Conservation (phyloP, 2,329 filamentous ascomycete species). For the Fusarium scirpi region DNA sequence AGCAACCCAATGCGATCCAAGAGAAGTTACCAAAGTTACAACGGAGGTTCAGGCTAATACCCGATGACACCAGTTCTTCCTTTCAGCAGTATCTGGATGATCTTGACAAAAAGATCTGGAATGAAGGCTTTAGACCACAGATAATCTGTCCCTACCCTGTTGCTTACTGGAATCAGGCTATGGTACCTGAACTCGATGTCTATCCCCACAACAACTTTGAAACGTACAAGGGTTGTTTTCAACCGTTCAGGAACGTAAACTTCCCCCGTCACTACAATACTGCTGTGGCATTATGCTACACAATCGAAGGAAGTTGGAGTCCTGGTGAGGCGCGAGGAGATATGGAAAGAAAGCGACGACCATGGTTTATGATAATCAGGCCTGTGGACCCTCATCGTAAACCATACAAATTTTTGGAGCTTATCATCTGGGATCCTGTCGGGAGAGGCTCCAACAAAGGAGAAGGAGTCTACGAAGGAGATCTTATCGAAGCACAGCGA, state of each 20-base stretch:
- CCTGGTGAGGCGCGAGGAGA: constrained; percentile 31
- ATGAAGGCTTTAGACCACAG: constrained; percentile 34
- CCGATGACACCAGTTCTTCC: constrained; percentile 13
- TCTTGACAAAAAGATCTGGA: constrained; percentile 7
- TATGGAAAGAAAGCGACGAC: constrained; percentile 52
- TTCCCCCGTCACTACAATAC: constrained; percentile 35
- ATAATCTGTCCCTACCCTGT: constrained; percentile 56
- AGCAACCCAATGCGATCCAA: constrained; percentile 7
- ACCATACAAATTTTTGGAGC: constrained; percentile 55
- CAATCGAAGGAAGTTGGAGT: constrained; percentile 56
- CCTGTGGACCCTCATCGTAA: constrained; percentile 54
- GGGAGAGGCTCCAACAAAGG: constrained; percentile 42
- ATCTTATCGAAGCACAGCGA: constrained; percentile 61
- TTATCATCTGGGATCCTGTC: constrained; percentile 67
- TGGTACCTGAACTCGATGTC: constrained; percentile 43
- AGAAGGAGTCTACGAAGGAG: constrained; percentile 44
- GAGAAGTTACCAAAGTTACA: background rate
- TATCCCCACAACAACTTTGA: constrained; percentile 24
- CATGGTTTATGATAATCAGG: constrained; percentile 65
- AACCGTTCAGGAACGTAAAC: constrained; percentile 21
- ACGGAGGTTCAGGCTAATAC: constrained; percentile 7
- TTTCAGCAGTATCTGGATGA: constrained; percentile 17
- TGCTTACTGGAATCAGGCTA: constrained; percentile 52
- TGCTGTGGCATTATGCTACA: constrained; percentile 62
- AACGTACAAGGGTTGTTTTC: constrained; percentile 44